These are phyloP conservation scores for Backusella luteola DNA, from an alignment of 192 early-diverging fungal species.

Conservation along the genomic window DNA sequence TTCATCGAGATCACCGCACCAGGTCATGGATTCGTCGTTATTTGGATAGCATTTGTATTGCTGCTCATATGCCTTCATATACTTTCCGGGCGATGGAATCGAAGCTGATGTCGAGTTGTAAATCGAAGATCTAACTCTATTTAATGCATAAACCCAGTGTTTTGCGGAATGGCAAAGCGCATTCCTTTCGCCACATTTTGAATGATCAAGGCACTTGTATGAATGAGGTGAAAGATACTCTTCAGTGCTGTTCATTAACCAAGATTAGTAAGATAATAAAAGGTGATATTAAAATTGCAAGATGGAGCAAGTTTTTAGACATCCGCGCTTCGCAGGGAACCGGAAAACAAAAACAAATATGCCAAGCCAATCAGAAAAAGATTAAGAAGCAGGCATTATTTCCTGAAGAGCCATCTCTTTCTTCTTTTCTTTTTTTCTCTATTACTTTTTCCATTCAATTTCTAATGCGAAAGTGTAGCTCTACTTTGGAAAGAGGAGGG, in stretches of 20 bases:
- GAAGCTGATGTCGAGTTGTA: not conserved
- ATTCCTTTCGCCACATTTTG: not conserved
- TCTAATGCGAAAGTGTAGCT: not conserved
- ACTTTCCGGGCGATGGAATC: not conserved
- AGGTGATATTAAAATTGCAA: not conserved
- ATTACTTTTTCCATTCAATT: not conserved
- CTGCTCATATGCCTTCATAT: not conserved
- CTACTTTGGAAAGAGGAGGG: not conserved
- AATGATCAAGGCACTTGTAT: not conserved
- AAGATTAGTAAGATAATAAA: not conserved
- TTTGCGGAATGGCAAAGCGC: not conserved
- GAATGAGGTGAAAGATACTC: not conserved
- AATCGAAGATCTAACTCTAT: not conserved
- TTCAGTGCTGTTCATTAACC: not conserved
- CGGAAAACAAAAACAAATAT: not conserved
- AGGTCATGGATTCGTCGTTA: not conserved
- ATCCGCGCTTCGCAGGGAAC: not conserved
- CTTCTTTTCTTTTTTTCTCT: not conserved
- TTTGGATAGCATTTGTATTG: not conserved
- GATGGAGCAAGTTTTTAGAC: not conserved
- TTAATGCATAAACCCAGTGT: constrained; percentile 6
- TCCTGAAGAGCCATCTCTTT: not conserved
- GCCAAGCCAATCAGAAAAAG: not conserved
- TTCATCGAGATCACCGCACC: not conserved
- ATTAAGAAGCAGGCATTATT: not conserved